phyloP scores from a whole-genome alignment of 495 filamentous ascomycete genomes.

The Xylaria nigripes region DNA sequence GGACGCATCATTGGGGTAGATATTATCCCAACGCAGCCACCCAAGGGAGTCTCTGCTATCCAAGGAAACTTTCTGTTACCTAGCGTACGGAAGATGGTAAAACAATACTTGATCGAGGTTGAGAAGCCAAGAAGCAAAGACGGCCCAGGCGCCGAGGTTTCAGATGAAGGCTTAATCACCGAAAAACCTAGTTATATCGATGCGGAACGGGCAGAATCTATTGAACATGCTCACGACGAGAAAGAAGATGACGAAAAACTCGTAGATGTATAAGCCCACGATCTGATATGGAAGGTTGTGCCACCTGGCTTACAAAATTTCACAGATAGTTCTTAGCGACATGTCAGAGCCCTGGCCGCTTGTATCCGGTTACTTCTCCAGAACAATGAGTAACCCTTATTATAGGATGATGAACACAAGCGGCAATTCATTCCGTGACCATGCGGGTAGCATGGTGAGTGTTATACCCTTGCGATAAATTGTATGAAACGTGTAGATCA shows the following conservation, averaged over 20 bases:
- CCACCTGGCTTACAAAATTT: slow-evolving; percentile 8
- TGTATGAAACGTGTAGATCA: neutral
- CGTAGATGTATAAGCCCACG: slow-evolving; percentile 56
- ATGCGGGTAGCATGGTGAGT: slow-evolving; percentile 90
- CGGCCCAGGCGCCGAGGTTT: slow-evolving; percentile 9
- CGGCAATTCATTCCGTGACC: slow-evolving; percentile 76
- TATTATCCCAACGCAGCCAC: slow-evolving; percentile 83
- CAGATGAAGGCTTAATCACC: slow-evolving; percentile 14
- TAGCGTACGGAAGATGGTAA: slow-evolving; percentile 62
- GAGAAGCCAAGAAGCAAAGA: slow-evolving; percentile 33
- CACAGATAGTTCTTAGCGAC: slow-evolving; percentile 78
- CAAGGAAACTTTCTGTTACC: slow-evolving; percentile 83
- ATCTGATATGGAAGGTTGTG: neutral
- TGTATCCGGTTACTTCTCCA: slow-evolving; percentile 67
- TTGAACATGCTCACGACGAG: slow-evolving; percentile 24
- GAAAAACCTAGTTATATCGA: slow-evolving; percentile 48
- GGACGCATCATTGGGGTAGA: slow-evolving; percentile 87
- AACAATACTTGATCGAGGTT: slow-evolving; percentile 59
- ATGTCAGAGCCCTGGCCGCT: slow-evolving; percentile 95
- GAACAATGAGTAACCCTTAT: slow-evolving; percentile 86
- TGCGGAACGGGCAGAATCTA: slow-evolving; percentile 35
- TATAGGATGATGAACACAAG: slow-evolving; percentile 98
- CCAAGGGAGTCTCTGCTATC: slow-evolving; percentile 79
- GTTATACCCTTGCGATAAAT: neutral
- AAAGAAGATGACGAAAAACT: slow-evolving; percentile 39